These are phyloP conservation scores for Wickerhamomyces rabaulensis DNA, from an alignment of 805 yeast genomes.

Conservation along the genomic window DNA sequence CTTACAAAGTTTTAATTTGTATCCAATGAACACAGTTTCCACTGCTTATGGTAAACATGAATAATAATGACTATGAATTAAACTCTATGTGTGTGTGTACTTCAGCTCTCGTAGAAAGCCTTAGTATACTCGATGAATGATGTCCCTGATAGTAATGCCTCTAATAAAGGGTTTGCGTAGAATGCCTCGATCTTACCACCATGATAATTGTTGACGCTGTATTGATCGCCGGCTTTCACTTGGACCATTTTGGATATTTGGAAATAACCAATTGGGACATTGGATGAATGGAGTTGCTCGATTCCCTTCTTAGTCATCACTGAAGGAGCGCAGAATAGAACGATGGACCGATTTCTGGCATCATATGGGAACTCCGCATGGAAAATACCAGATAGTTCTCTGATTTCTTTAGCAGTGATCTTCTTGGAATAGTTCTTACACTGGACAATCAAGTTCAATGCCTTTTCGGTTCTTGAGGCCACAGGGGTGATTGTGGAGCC, in stretches of 20 bases:
- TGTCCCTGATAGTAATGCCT: constrained; percentile 13
- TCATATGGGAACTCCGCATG: constrained; percentile 13
- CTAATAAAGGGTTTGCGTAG: constrained; percentile 14
- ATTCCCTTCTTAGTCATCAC: constrained; percentile 17
- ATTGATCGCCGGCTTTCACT: constrained; percentile 4
- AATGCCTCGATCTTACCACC: constrained; percentile 7
- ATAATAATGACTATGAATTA: too few relatives aligned
- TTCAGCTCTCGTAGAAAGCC: background rate
- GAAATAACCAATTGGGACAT: constrained; percentile 17
- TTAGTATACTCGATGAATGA: background rate
- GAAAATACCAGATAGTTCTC: constrained; percentile 21
- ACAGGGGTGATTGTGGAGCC: background rate
- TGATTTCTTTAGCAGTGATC: constrained; percentile 21
- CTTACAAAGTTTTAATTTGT: constrained; percentile 26
- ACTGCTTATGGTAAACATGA: background rate
- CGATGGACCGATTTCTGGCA: constrained; percentile 13
- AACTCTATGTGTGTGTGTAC: too few relatives aligned
- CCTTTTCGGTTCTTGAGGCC: background rate
- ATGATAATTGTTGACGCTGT: constrained; percentile 6
- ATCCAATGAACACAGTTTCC: too few relatives aligned
- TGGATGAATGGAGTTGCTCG: constrained; percentile 15
- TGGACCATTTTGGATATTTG: constrained; percentile 13
- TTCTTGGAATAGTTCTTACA: constrained; percentile 21
- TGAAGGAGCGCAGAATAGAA: constrained; percentile 18
- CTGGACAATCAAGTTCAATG: constrained; percentile 19